Evolutionary conservation across 768 basidiomycete species (phyloP).

Genomic region (Leccinum sublutescens): DNA sequence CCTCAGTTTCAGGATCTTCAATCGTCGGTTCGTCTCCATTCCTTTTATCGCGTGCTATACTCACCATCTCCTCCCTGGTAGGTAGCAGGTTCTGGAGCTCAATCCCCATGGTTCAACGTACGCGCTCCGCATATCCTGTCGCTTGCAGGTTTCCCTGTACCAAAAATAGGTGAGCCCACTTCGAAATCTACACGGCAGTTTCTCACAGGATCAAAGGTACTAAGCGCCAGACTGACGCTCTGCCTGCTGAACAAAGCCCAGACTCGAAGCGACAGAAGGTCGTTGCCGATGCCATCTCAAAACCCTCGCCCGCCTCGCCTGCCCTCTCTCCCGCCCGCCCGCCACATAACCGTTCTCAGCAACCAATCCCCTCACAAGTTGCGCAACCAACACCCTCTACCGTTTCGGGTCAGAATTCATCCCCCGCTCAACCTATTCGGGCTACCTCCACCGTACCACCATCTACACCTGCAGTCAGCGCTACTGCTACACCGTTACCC

Average conservation of each 20-base stretch:
- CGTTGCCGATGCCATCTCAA: slow-evolving; percentile 14
- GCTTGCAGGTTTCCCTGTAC: slow-evolving; percentile 47
- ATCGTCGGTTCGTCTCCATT: slow-evolving; percentile 39
- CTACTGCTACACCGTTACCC: slow-evolving; percentile 8
- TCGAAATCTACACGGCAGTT: background rate
- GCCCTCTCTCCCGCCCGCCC: slow-evolving; percentile 23
- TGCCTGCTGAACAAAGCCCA: slow-evolving; percentile 35
- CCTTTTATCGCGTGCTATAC: background rate
- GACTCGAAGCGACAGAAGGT: slow-evolving; percentile 45
- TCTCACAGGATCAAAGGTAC: slow-evolving; percentile 23
- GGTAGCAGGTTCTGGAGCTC: slow-evolving; percentile 35
- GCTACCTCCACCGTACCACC: slow-evolving; percentile 1
- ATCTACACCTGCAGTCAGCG: slow-evolving; percentile 9
- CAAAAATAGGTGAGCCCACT: slow-evolving; percentile 31
- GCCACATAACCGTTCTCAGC: slow-evolving; percentile 23
- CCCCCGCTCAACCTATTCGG: slow-evolving; percentile 13
- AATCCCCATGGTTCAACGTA: slow-evolving; percentile 58
- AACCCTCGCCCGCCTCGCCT: slow-evolving; percentile 19
- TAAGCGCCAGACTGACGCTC: slow-evolving; percentile 47
- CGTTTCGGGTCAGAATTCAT: background rate
- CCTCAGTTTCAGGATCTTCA: slow-evolving; percentile 53
- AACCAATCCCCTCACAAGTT: slow-evolving; percentile 16
- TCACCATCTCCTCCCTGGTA: slow-evolving; percentile 15
- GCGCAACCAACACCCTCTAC: slow-evolving; percentile 17
- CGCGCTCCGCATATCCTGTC: slow-evolving; percentile 44